Conservation (phyloP, 1,139 yeast species). For the Meyerozyma elateridarum region DNA sequence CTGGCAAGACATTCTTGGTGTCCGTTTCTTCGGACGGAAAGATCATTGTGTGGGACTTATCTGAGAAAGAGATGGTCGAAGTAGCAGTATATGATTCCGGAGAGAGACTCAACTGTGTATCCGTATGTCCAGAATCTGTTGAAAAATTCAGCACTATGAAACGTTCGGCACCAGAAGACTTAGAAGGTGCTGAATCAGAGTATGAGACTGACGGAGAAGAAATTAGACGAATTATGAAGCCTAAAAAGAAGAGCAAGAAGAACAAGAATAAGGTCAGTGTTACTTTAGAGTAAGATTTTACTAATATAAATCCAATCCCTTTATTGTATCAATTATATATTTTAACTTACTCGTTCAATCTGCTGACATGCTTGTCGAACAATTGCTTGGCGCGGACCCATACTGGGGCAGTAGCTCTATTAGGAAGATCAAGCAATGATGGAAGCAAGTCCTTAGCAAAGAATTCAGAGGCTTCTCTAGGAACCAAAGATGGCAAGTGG, state of each 20-base stretch:
- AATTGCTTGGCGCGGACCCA: constrained; percentile 16
- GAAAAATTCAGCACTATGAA: constrained; percentile 73
- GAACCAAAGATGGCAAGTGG: constrained; percentile 18
- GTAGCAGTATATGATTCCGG: constrained; percentile 88
- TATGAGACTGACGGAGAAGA: constrained; percentile 58
- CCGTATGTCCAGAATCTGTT: constrained; percentile 69
- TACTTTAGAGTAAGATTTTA: constrained; percentile 44
- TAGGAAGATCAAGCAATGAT: constrained; percentile 14
- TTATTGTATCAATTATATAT: not conserved
- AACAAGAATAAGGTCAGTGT: constrained; percentile 47
- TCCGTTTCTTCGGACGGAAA: constrained; percentile 92
- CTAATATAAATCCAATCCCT: too few relatives aligned
- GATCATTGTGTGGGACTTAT: constrained; percentile 84
- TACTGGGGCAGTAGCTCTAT: constrained; percentile 16
- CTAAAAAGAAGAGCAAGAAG: constrained; percentile 36
- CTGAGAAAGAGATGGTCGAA: constrained; percentile 52
- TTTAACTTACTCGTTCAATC: constrained; percentile 8
- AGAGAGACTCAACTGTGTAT: constrained; percentile 87
- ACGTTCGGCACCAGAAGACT: constrained; percentile 45
- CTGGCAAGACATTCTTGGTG: constrained; percentile 47
- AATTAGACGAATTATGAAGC: constrained; percentile 42
- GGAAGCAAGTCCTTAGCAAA: constrained; percentile 17
- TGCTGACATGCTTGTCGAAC: constrained; percentile 15
- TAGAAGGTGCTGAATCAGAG: constrained; percentile 50
- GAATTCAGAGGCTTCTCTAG: constrained; percentile 17